Percentiles rank a stretch among this genome's conserved stretches.
These are phyloP conservation scores for Thymus quinquecostatus DNA, from an alignment of 257 asterid genomes.

Conservation along the genomic window DNA sequence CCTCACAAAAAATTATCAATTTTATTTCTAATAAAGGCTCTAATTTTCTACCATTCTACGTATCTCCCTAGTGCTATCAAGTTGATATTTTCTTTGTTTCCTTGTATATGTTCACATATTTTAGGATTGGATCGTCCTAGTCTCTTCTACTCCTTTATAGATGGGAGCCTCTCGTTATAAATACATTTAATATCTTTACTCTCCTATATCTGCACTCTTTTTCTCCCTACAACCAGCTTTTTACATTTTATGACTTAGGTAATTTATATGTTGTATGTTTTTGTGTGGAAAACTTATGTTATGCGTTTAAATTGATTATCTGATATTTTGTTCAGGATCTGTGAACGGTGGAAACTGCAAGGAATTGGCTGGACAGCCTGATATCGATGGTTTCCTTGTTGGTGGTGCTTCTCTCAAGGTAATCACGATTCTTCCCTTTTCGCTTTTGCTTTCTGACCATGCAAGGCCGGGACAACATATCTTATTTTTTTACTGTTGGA, in stretches of 20 bases:
- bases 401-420: constrained; percentile 96
- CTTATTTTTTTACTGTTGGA: background rate
- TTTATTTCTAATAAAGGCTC: background rate
- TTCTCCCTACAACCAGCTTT: too few species aligned
- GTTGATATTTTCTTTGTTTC: too few species aligned
- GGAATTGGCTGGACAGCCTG: constrained; percentile 73
- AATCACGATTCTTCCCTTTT: constrained; percentile 21
- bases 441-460: background rate
- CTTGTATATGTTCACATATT: too few species aligned
- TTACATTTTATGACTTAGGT: background rate
- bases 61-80: background rate
- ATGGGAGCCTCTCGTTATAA: too few species aligned
- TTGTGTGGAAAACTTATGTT: background rate
- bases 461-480: background rate
- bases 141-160: too few species aligned
- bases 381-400: constrained; percentile 82
- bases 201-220: too few species aligned
- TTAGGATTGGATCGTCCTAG: too few species aligned
- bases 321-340: constrained; percentile 53
- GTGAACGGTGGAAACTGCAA: constrained; percentile 87
- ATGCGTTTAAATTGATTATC: constrained; percentile 2
- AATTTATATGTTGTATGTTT: background rate
- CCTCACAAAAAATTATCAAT: background rate
- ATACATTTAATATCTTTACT: too few species aligned
- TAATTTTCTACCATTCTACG: background rate